Evolutionary conservation across 345 rosid species (phyloP).

Genomic region (Cardiospermum halicacabum): DNA sequence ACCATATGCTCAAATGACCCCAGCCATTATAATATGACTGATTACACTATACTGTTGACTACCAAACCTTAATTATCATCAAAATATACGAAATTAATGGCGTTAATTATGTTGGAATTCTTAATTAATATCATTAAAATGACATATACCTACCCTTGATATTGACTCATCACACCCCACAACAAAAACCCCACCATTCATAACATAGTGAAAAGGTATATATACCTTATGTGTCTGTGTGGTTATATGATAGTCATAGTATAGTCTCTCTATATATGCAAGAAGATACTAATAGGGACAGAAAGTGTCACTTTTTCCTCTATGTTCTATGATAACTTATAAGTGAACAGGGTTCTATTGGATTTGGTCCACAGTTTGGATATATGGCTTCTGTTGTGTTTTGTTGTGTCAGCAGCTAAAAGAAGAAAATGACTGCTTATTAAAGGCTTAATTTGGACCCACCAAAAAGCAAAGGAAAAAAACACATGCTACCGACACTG

Average conservation of each 20-base stretch:
- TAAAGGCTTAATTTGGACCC: not conserved
- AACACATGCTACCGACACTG: slow-evolving; percentile 1
- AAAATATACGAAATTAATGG: not conserved
- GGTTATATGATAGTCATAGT: no score
- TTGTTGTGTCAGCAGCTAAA: not conserved
- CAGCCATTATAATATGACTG: not conserved
- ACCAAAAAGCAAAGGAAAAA: slow-evolving; percentile 2
- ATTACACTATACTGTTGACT: not conserved
- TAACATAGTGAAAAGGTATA: not conserved
- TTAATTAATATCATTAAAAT: not conserved
- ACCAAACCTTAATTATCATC: not conserved
- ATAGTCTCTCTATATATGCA: not conserved
- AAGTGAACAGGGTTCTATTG: not conserved
- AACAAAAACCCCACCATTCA: not conserved
- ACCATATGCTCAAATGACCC: not conserved
- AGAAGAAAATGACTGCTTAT: not conserved
- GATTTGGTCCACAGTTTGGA: not conserved
- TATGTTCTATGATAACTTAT: not conserved
- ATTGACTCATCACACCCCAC: not conserved
- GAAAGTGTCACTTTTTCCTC: no score
- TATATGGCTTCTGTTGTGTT: not conserved
- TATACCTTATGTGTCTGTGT: not conserved
- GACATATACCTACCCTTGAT: not conserved
- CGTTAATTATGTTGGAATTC: not conserved
- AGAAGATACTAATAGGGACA: not conserved